A percentile compares a stretch with the other conserved stretches of the same genome.
phyloP scores from a whole-genome alignment of 768 basidiomycete genomes.

The Russula griseocarnosa region DNA sequence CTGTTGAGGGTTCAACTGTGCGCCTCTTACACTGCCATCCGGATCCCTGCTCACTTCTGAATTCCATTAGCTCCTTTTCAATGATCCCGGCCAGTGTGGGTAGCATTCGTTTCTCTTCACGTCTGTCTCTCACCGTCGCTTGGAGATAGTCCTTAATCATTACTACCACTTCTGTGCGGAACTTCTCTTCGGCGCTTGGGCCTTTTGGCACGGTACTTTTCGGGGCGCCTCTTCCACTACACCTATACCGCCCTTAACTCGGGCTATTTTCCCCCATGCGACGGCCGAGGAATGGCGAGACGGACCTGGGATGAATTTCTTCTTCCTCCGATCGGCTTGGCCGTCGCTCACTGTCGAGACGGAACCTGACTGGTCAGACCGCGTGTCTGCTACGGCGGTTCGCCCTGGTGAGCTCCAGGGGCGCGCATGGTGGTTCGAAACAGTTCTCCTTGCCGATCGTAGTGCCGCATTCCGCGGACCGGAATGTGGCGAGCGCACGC shows the following conservation, averaged over 20 bases:
- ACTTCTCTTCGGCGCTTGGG: slow-evolving; percentile 69
- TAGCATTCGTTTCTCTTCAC: neutral
- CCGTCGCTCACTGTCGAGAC: slow-evolving; percentile 68
- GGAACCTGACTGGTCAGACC: slow-evolving; percentile 67
- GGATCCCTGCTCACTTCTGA: slow-evolving; percentile 1
- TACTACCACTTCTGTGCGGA: slow-evolving; percentile 89
- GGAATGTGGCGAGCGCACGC: slow-evolving; percentile 58
- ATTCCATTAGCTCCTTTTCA: slow-evolving; percentile 38
- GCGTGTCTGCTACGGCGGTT: slow-evolving; percentile 36
- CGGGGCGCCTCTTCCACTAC: slow-evolving; percentile 24
- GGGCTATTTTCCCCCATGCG: slow-evolving; percentile 68
- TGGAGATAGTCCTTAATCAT: slow-evolving; percentile 56
- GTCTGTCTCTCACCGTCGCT: neutral
- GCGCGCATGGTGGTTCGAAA: slow-evolving; percentile 66
- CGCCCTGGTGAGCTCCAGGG: slow-evolving; percentile 22
- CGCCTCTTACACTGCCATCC: slow-evolving; percentile 29
- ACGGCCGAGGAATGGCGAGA: slow-evolving; percentile 68
- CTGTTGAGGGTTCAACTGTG: slow-evolving; percentile 71
- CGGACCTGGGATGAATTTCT: slow-evolving; percentile 68
- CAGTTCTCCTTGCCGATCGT: slow-evolving; percentile 66
- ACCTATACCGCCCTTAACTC: slow-evolving; percentile 40
- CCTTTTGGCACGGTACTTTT: slow-evolving; percentile 62
- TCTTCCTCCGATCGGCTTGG: slow-evolving; percentile 70
- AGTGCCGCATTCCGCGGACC: slow-evolving; percentile 70
- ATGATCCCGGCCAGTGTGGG: slow-evolving; percentile 62